Base-by-base conservation (phyloP, 352 stramenopile genomes). In the Lagenidium giganteum region DNA sequence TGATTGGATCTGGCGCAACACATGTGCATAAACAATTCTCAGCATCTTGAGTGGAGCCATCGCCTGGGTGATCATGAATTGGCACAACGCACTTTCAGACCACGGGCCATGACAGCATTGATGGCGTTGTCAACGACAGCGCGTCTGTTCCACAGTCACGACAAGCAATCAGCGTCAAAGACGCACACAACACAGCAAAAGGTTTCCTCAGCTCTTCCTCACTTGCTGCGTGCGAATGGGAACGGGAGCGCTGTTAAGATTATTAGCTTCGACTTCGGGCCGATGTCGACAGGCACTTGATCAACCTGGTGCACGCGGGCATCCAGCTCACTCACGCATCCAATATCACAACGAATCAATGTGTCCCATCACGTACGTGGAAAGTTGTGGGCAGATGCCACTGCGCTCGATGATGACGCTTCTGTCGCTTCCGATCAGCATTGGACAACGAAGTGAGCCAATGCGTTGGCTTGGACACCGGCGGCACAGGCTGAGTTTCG, bases 221-320 rank as follows among this genome's bases (percentile, higher is more conserved):
- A 91, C 78, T 66, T 76, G 24, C 52, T 44, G 21, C 70, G 70
- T 8, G 63, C 42, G 48, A 91, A 91, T 23, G 75, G 72, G 41
- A 84, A 70, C 13, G 63, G 63, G 18, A 82, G 80, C 1, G 66
- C 57, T 14, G 71, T 86, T 25, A 83, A 58, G 27, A 91, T 64
- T 12, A 77, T 62, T n/a, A 65, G 23, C 30, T 83, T 84, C 6
- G 51, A 51, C 47, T 87, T 88, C 4, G 69, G 75, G 9, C 71
- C 60, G 18, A 82, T 21, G 27, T 91, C 78, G 12, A 82, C 13
- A 1, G 78, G 75, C 85, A 21, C 5, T 17, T 11, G 27, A 18
- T 23, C 13, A 20, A 12, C 38, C 38, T 28, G 30, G 21, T 1
- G 18, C 14, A 6, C 20, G 24, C 22, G 26, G 20, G 3, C 7